phyloP scores from a whole-genome alignment of 306 rosid species.

The Leucaena leucocephala region DNA sequence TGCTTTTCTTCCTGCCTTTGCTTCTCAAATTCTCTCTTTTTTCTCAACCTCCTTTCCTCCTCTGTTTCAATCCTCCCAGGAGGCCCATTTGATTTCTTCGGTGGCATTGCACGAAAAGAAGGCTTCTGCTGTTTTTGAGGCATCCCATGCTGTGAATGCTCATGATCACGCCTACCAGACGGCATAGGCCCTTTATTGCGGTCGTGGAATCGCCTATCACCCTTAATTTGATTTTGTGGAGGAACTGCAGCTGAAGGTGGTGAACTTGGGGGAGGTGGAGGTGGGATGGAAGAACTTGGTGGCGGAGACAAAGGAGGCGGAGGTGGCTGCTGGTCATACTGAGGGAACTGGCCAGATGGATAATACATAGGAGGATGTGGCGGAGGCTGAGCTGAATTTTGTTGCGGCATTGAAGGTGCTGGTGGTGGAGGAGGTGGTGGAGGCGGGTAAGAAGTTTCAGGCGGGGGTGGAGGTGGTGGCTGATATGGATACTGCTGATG shows the following conservation, averaged over 20 bases:
- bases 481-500: slow-evolving; percentile 63
- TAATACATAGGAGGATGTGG: slow-evolving; percentile 60
- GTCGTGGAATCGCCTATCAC: slow-evolving; percentile 50
- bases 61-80: slow-evolving; percentile 75
- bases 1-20: slow-evolving; percentile 88
- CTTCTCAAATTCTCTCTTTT: slow-evolving; percentile 87
- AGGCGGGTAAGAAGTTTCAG: slow-evolving; percentile 68
- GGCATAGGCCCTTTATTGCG: slow-evolving; percentile 51
- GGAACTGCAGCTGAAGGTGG: slow-evolving; percentile 65
- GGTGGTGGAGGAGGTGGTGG: slow-evolving; percentile 72
- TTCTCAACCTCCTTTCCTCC: slow-evolving; percentile 79
- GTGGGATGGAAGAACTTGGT: slow-evolving; percentile 65
- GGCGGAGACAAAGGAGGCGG: slow-evolving; percentile 76
- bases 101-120: slow-evolving; percentile 48
- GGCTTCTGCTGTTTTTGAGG: slow-evolving; percentile 66
- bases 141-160: slow-evolving; percentile 55
- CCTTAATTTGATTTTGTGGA: slow-evolving; percentile 41
- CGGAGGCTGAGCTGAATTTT: slow-evolving; percentile 41
- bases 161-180: slow-evolving; percentile 66
- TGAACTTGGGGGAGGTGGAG: slow-evolving; percentile 72
- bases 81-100: slow-evolving; percentile 59
- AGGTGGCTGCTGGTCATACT: slow-evolving; percentile 63
- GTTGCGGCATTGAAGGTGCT: slow-evolving; percentile 45
- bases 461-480: slow-evolving; percentile 67
- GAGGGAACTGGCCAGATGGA: slow-evolving; percentile 63